Evolutionary conservation across 2,329 filamentous ascomycete genomes (phyloP), one percentile per base, ranked within the genome.

Genomic region (Ceratocystis harringtonii): DNA sequence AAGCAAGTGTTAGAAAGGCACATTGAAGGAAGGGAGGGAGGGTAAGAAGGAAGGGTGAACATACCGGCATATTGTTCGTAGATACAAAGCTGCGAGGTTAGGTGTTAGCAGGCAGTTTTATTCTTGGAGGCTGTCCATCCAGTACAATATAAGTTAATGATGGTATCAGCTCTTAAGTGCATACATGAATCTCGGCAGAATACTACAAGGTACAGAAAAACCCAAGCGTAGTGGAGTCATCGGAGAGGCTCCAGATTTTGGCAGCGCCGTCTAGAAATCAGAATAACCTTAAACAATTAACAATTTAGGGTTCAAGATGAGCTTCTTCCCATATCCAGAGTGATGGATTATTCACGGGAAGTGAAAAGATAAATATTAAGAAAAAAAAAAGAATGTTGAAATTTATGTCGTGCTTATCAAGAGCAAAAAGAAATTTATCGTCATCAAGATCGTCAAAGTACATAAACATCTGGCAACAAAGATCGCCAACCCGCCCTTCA

Each of bases 231-330:
- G 64, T 65, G 58, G 64, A 60, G 45, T 57, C 45, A 30, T 28
- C 17, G 19, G 63, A 64, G 63, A 43, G 63, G 63, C 52, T 57
- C 32, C 22, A 60, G 63, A 64, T 58, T 60, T 60, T 64, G 52
- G 28, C 19, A 57, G 25, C 32, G 28, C 50, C 28, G 22, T 52
- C 25, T 12, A 32, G 25, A 36, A n/a, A 58, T 4, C 17, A 30
- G 61, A n/a, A 36, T 50, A 62, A 50, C 44, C 61, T 52, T 62
- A 62, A 50, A 10, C 44, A 19, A n/a, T 4, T 12, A 19, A 5
- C 48, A 52, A 15, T n/a, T 62, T 48, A 45, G 61, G 44, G 22
- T 45, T 52, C 36, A 3, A 5, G 25, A 48, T 22, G 8, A 7
- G 22, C 41, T 32, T 62, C 44, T 12, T 15, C n/a, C 8, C 3